Evolutionary conservation across 176 grass and related monocot genomes (phyloP), one percentile per base, ranked within the genome.

Genomic region (Oryza australiensis): DNA sequence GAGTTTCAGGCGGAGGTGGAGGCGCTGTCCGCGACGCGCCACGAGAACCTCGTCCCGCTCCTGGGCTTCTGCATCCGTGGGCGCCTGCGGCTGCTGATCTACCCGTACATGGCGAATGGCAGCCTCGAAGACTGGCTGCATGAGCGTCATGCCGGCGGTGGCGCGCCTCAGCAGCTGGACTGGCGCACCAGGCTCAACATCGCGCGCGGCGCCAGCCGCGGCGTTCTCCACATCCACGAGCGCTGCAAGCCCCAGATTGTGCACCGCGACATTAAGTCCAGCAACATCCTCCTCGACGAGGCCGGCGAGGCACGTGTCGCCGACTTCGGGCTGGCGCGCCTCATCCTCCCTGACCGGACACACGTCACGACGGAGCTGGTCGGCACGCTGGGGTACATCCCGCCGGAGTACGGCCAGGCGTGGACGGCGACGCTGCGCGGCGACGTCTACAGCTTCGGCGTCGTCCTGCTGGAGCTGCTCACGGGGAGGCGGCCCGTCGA

Each of bases 361-460:
- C 90, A 89, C 82, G 84, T 89, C n/a, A 89, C 84, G 30, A 89
- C 90, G 46, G 90, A 92, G 81, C 43, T 91, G 24, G 82, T 85
- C 41, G 87, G 87, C 65, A 89, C 87, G 77, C 77, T 43, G 20
- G 87, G 87, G 55, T 91, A 91, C 82, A 88, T 91, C 70, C 89
- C 89, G 72, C 89, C 89, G 8, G 89, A 91, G 72, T 91, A 91
- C 72, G 85, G 89, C 2, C 85, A 91, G 48, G 89, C 29, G 62
- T 91, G 89, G 89, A 73, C 34, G 42, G 89, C 89, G 2, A 91
- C 89, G 23, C 78, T 83, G 71, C 88, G 91, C 2, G 94, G 94
- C 13, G 94, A 97, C 68, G 89, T 97, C 27, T 97, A 97, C 84
- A 97, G 91, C 81, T 94, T 89, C 72, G 92, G 94, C 7, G 94